Percentiles rank a stretch among this genome's conserved stretches.
These are phyloP conservation scores for Stephania japonica DNA, from an alignment of 164 flowering plant species.

Conservation along the genomic window DNA sequence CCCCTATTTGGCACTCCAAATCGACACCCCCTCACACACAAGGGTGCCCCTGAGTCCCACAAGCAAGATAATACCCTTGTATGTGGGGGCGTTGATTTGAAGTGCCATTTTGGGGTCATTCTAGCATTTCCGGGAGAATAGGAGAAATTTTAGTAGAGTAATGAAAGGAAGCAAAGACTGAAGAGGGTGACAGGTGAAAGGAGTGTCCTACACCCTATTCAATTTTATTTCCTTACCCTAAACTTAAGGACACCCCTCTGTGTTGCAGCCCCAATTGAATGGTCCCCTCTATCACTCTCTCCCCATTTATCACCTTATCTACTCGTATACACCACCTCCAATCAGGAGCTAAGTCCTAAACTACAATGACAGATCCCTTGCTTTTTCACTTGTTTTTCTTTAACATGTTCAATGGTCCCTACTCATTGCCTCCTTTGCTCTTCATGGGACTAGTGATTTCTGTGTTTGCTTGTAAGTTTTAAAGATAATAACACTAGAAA, in stretches of 20 bases:
- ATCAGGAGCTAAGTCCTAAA: neutral
- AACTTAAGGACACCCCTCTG: neutral
- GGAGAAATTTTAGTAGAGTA: neutral
- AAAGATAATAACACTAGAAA: too few relatives aligned
- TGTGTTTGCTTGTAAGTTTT: neutral
- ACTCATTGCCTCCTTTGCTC: neutral
- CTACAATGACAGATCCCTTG: neutral
- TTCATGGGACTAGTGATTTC: neutral
- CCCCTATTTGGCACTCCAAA: too few relatives aligned
- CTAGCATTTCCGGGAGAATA: too few relatives aligned
- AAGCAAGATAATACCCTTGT: too few relatives aligned
- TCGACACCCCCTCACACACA: too few relatives aligned
- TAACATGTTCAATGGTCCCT: neutral
- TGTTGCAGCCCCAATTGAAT: neutral
- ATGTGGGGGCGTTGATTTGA: too few relatives aligned
- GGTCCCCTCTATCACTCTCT: neutral
- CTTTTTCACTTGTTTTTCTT: neutral
- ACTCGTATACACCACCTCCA: slow-evolving; percentile 2
- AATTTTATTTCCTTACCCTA: neutral
- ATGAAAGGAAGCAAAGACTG: neutral
- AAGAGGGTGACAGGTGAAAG: neutral
- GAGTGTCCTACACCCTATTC: neutral
- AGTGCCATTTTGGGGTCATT: too few relatives aligned
- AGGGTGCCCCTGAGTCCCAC: too few relatives aligned
- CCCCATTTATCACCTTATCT: neutral